phyloP scores from a whole-genome alignment of 2,329 filamentous ascomycete genomes.

The Colletotrichum trifolii region DNA sequence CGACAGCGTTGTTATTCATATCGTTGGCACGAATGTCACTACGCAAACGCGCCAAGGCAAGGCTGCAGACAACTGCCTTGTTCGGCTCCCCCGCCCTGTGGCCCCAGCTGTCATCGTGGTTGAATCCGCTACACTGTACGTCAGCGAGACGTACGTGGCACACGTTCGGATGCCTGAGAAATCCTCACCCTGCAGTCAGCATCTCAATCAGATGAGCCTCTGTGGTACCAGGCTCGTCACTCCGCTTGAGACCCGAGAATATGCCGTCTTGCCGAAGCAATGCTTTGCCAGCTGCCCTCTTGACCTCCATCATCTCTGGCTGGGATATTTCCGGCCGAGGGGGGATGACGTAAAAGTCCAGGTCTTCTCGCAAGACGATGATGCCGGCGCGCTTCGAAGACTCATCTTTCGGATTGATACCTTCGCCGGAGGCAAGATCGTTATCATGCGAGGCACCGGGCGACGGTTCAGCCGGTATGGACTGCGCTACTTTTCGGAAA shows the following conservation, averaged over 20 bases:
- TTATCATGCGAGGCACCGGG: conserved; percentile 73
- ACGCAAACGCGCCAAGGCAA: conserved; percentile 90
- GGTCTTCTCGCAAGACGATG: conserved; percentile 93
- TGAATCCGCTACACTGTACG: conserved; percentile 78
- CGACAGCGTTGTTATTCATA: conserved; percentile 81
- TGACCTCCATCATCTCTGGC: conserved; percentile 93
- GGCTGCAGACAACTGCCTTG: conserved; percentile 97
- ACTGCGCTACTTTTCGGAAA: conserved; percentile 94
- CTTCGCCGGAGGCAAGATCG: conserved; percentile 74
- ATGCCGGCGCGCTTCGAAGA: conserved; percentile 94
- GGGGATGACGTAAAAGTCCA: conserved; percentile 97
- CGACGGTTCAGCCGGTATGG: conserved; percentile 83
- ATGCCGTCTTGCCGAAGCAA: conserved; percentile 91
- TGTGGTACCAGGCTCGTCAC: conserved; percentile 94
- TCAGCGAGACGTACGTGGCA: no score
- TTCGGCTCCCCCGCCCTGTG: conserved; percentile 97
- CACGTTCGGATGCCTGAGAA: not conserved
- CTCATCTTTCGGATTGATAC: conserved; percentile 75
- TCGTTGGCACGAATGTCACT: conserved; percentile 90
- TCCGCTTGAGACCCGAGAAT: conserved; percentile 93
- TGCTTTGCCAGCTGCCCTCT: conserved; percentile 89
- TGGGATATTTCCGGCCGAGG: conserved; percentile 86
- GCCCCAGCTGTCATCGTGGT: conserved; percentile 94
- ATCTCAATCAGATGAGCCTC: conserved; percentile 99
- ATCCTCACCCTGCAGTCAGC: conserved; percentile 91